Percentiles rank a stretch among this genome's conserved stretches.
Evolutionary conservation across 768 basidiomycete genomes (phyloP).

Genomic region (Paxillus rubicundulus): DNA sequence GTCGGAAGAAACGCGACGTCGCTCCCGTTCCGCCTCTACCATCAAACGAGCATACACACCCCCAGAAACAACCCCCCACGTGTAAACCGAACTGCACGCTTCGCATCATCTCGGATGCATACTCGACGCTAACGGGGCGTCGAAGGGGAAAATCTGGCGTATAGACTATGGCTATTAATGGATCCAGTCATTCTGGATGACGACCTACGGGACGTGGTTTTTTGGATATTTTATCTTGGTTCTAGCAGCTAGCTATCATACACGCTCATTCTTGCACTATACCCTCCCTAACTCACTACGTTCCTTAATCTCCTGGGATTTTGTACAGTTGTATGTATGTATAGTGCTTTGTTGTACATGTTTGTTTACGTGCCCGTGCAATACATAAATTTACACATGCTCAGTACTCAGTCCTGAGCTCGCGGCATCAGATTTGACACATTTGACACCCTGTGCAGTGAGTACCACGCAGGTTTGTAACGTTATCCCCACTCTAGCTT

Average conservation of each 20-base stretch:
- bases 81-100: slow-evolving; percentile 19
- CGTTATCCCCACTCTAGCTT: too few relatives aligned
- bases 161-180: neutral
- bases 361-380: neutral
- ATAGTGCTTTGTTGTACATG: neutral
- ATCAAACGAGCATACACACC: neutral
- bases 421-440: too few relatives aligned
- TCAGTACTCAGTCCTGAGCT: too few relatives aligned
- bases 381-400: neutral
- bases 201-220: neutral
- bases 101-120: slow-evolving; percentile 27
- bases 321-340: neutral
- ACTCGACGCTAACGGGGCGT: slow-evolving; percentile 15
- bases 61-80: slow-evolving; percentile 7
- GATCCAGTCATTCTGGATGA: neutral
- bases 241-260: neutral
- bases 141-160: slow-evolving; percentile 11
- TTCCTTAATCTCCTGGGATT: neutral
- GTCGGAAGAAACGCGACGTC: slow-evolving; percentile 14
- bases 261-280: neutral
- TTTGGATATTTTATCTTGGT: neutral
- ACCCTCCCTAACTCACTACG: neutral
- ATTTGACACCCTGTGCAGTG: too few relatives aligned
- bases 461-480: too few relatives aligned
- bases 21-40: slow-evolving; percentile 4